A percentile compares a stretch with the other conserved stretches of the same genome.
Conservation (phyloP, 148 eudicot species). For the Nepenthes mirabilis region DNA sequence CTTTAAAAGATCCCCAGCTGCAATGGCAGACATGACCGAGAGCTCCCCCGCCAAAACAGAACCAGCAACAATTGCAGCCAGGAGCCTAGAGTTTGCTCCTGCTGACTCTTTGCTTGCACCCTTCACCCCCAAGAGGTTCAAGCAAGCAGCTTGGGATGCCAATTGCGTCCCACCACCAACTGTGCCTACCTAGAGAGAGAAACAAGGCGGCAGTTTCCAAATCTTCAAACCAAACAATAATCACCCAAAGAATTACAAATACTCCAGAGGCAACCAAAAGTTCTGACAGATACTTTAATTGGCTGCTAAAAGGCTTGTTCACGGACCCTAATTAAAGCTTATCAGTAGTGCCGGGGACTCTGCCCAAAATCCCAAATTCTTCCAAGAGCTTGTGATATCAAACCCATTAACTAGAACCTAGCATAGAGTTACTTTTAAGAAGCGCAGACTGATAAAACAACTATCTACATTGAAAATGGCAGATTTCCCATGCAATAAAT, state of each 20-base stretch:
- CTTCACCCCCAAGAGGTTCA: conserved; percentile 71
- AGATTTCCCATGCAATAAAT: too few species aligned
- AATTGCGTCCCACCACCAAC: conserved; percentile 83
- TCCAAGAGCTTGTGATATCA: too few species aligned
- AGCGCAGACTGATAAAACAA: too few species aligned
- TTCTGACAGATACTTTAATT: not conserved
- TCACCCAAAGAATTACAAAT: not conserved
- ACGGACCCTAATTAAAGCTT: too few species aligned
- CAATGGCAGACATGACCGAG: conserved; percentile 78
- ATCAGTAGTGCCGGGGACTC: too few species aligned
- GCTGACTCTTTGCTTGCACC: conserved; percentile 64
- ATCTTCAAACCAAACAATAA: not conserved
- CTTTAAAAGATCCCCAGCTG: conserved; percentile 73
- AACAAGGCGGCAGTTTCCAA: not conserved
- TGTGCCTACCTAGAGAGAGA: conserved; percentile 49
- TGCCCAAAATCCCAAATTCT: too few species aligned
- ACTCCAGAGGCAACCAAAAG: not conserved
- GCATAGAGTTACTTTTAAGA: too few species aligned
- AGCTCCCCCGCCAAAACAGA: conserved; percentile 86
- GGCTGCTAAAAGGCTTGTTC: too few species aligned
- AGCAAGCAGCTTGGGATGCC: conserved; percentile 74
- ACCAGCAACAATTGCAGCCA: conserved; percentile 68
- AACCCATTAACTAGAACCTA: too few species aligned
- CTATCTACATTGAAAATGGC: too few species aligned
- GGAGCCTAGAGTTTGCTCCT: conserved; percentile 56